Evolutionary conservation across 805 yeast genomes (phyloP).

Genomic region (Candida corydali): DNA sequence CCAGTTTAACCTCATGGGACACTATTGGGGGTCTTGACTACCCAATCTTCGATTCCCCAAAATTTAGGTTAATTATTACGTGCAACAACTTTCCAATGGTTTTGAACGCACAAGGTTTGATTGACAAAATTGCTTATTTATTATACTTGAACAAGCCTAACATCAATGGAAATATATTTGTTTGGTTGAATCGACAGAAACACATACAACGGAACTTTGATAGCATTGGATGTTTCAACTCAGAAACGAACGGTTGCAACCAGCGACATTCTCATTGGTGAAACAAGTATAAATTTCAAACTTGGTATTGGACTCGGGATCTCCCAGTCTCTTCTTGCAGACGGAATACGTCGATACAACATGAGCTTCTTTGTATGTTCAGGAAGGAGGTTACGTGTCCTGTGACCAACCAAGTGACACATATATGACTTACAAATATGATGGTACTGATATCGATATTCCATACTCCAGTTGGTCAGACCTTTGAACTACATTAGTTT

Average conservation of each 20-base stretch:
- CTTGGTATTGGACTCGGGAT: constrained; percentile 55
- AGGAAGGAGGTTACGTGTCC: constrained; percentile 13
- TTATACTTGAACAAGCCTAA: constrained; percentile 24
- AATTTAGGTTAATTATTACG: not conserved
- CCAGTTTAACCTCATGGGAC: no score
- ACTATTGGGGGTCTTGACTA: constrained; percentile 19
- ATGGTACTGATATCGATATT: constrained; percentile 16
- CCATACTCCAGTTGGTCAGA: constrained; percentile 13
- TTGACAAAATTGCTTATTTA: constrained; percentile 29
- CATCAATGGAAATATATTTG: constrained; percentile 18
- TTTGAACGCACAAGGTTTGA: constrained; percentile 26
- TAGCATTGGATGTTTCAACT: not conserved
- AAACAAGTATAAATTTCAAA: not conserved
- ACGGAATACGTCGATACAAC: not conserved
- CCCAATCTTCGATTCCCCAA: constrained; percentile 9
- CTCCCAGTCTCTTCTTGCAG: constrained; percentile 50
- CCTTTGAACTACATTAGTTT: constrained; percentile 6
- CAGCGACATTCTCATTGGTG: not conserved
- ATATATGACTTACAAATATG: constrained; percentile 41
- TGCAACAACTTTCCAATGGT: constrained; percentile 32
- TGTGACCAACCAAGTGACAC: constrained; percentile 26
- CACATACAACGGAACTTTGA: constrained; percentile 20
- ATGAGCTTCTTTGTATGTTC: not conserved
- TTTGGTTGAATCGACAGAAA: constrained; percentile 27
- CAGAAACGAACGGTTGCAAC: constrained; percentile 4